Evolutionary conservation across 2,329 filamentous ascomycete genomes (phyloP).

Genomic region (Arachnopeziza araneosa): DNA sequence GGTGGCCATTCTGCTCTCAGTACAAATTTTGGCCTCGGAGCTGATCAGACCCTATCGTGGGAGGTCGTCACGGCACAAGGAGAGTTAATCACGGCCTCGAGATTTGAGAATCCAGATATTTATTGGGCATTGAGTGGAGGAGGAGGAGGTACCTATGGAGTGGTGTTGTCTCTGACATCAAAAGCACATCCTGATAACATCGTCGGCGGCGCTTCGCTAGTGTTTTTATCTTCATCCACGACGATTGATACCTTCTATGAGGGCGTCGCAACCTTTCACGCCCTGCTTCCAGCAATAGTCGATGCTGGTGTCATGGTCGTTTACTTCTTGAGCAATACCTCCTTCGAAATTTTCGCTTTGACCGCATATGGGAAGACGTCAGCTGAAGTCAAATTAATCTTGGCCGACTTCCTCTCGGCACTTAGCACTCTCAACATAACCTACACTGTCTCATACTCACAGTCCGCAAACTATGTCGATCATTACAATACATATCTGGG

Average conservation of each 20-base stretch:
- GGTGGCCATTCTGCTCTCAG: background rate
- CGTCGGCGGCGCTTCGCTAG: background rate
- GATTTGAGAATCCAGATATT: background rate
- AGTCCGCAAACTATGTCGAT: background rate
- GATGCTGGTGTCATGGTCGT: conserved; percentile 44
- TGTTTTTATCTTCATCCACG: conserved; percentile 8
- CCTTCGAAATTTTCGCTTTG: conserved; percentile 42
- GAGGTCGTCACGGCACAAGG: background rate
- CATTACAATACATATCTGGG: background rate
- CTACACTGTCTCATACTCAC: background rate
- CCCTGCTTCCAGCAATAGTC: conserved; percentile 39
- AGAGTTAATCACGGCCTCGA: background rate
- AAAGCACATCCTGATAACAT: background rate
- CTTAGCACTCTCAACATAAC: conserved; percentile 34
- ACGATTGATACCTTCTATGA: conserved; percentile 42
- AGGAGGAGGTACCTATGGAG: background rate
- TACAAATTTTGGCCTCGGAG: background rate
- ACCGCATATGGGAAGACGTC: conserved; percentile 43
- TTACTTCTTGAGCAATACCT: conserved; percentile 43
- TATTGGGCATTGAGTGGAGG: background rate
- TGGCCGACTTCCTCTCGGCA: conserved; percentile 40
- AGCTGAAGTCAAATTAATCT: conserved; percentile 37
- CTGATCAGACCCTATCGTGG: background rate
- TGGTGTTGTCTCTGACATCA: background rate
- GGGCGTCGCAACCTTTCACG: conserved; percentile 42